Base-by-base conservation (phyloP, 306 rosid genomes). In the Herpetospermum pedunculosum region DNA sequence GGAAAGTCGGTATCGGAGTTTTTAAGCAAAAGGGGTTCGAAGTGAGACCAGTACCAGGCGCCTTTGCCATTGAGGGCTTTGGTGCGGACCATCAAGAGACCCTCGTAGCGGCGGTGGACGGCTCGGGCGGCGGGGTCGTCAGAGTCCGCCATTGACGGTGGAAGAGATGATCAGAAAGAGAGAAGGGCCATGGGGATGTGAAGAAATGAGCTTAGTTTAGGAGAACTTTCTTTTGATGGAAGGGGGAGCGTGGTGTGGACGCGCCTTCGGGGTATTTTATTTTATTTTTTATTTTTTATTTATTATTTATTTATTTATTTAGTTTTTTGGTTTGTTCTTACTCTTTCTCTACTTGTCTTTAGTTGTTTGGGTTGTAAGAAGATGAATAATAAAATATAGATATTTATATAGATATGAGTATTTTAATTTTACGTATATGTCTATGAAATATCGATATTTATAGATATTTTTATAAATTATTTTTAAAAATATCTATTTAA, bases 41-140 rank as follows among this genome's bases (percentile, higher is more conserved):
- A 50, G 89, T 92, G 98, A 23, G 83, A 78, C 98, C 98, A 92
- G 74, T 92, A 92, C 98, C 98, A 92, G 5, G 98, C 98, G 5
- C 98, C 98, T 81, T 92, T 92, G 0, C 98, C 98, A 65, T 88
- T 92, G 41, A 92, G 75, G 11, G 98, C 98, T 64, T 92, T 92
- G 73, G 79, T 87, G 16, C 96, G 87, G 41, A 92, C 96, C 90
- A 77, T 84, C 5, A 88, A 77, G 21, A 92, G 67, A 8, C 98
- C 96, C 55, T 92, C 96, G 79, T 84, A 92, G 19, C 98, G 89
- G 60, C 88, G 90, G 38, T 82, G 83, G 43, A 86, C 83, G 15
- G 92, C 85, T 78, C 86, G 90, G 16, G 90, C 96, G 11, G 96
- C 37, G 1, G 67, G 70, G 49, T 92, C 95, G 5, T 88, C 98